A percentile compares a stretch with the other conserved stretches of the same genome.
Evolutionary conservation across 169 alveolate genomes (phyloP).

Genomic region (Cryptosporidium parvum): DNA sequence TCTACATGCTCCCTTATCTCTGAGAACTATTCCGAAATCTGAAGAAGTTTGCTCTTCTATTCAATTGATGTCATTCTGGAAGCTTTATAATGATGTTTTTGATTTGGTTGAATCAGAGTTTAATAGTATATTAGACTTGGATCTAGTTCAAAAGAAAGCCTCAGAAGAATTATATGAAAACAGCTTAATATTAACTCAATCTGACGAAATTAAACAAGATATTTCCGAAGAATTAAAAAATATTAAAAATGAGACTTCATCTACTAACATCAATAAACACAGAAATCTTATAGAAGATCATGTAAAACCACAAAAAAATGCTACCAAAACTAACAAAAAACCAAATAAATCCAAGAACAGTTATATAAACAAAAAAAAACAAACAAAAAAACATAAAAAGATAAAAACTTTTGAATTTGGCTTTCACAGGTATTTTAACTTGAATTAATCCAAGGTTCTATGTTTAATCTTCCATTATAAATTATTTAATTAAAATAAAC

Average conservation of each 20-base stretch:
- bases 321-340: neutral
- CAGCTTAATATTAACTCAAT: neutral
- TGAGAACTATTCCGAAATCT: conserved; percentile 4
- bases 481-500: neutral
- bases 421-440: neutral
- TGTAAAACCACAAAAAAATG: neutral
- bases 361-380: neutral
- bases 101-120: conserved; percentile 3
- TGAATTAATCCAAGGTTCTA: neutral
- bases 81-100: conserved; percentile 10
- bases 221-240: neutral
- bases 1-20: neutral
- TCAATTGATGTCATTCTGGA: conserved; percentile 74
- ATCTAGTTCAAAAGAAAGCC: neutral
- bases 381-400: neutral
- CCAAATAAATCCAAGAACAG: neutral
- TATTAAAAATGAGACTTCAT: neutral
- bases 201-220: neutral
- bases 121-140: neutral
- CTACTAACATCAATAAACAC: neutral
- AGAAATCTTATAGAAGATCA: neutral
- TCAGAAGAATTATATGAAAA: neutral
- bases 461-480: neutral
- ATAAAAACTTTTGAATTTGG: neutral
- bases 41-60: conserved; percentile 53